Conservation (phyloP, 495 filamentous ascomycete species). For the Talaromyces proteolyticus region DNA sequence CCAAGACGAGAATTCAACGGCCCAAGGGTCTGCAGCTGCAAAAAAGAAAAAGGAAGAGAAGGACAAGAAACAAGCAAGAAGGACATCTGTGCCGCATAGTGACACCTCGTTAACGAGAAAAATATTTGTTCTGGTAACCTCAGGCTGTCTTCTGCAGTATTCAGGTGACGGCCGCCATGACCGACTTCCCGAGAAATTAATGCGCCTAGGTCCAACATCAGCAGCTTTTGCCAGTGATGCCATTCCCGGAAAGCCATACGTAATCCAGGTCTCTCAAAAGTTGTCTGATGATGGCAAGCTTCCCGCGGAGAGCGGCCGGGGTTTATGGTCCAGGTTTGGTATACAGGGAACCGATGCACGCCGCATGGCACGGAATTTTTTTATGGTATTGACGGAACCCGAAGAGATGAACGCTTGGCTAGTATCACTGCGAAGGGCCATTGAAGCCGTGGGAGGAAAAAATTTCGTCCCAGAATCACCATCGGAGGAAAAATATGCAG, state of each 20-base stretch:
- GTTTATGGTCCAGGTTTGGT: conserved; percentile 66
- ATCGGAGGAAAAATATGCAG: conserved; percentile 20
- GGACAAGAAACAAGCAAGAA: conserved; percentile 39
- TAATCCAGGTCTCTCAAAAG: conserved; percentile 80
- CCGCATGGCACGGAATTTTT: conserved; percentile 58
- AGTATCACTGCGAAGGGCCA: conserved; percentile 56
- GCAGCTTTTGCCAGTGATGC: conserved; percentile 91
- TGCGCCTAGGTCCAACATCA: conserved; percentile 77
- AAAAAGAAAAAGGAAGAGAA: conserved; percentile 38
- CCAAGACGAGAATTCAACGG: conserved; percentile 31
- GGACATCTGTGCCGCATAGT: conserved; percentile 51
- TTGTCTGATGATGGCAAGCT: conserved; percentile 56
- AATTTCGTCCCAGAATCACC: conserved; percentile 53
- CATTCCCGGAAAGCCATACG: conserved; percentile 89
- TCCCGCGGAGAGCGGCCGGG: conserved; percentile 44
- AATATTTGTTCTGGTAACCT: conserved; percentile 72
- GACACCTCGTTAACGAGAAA: conserved; percentile 78
- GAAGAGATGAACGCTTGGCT: conserved; percentile 85
- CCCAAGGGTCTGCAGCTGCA: conserved; percentile 11
- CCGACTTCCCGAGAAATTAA: conserved; percentile 78
- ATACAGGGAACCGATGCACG: conserved; percentile 56
- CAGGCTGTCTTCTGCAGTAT: conserved; percentile 86
- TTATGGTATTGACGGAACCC: conserved; percentile 75
- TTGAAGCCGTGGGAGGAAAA: conserved; percentile 63
- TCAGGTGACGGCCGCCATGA: conserved; percentile 73